These are phyloP conservation scores for Tricholoma sp. DNA, from an alignment of 768 basidiomycete species.

Conservation along the genomic window DNA sequence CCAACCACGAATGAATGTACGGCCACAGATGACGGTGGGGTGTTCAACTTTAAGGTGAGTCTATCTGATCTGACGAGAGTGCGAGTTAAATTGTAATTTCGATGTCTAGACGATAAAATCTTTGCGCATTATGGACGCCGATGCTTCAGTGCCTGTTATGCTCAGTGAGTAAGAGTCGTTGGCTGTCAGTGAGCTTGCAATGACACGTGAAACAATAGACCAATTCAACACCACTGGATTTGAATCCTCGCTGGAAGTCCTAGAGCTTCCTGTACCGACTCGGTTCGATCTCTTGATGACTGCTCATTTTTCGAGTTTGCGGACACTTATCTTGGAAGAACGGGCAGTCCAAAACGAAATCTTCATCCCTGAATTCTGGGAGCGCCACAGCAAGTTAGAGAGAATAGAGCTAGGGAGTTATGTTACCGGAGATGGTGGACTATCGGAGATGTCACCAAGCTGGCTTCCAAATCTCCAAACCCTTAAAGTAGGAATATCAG, in stretches of 20 bases:
- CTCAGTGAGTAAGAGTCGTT: neutral
- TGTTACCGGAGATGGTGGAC: neutral
- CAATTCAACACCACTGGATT: neutral
- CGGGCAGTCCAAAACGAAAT: neutral
- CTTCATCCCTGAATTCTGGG: conserved; percentile 1
- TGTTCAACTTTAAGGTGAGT: neutral
- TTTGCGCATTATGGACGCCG: neutral
- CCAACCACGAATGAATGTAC: too few species aligned
- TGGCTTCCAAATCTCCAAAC: conserved; percentile 4
- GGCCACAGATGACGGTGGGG: neutral
- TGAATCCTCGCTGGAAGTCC: neutral
- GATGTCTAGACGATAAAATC: neutral
- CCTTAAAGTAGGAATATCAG: conserved; percentile 2
- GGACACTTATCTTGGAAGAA: neutral
- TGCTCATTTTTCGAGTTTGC: neutral
- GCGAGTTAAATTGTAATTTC: neutral
- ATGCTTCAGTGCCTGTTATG: neutral
- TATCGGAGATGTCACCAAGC: conserved; percentile 2
- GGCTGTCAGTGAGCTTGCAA: neutral
- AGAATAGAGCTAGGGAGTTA: conserved; percentile 2
- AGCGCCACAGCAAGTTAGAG: conserved; percentile 1
- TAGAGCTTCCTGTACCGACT: neutral
- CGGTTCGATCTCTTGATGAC: neutral
- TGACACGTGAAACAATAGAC: neutral
- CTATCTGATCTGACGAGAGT: neutral